Conservation (phyloP, 768 basidiomycete species). For the Obba rivulosa region DNA sequence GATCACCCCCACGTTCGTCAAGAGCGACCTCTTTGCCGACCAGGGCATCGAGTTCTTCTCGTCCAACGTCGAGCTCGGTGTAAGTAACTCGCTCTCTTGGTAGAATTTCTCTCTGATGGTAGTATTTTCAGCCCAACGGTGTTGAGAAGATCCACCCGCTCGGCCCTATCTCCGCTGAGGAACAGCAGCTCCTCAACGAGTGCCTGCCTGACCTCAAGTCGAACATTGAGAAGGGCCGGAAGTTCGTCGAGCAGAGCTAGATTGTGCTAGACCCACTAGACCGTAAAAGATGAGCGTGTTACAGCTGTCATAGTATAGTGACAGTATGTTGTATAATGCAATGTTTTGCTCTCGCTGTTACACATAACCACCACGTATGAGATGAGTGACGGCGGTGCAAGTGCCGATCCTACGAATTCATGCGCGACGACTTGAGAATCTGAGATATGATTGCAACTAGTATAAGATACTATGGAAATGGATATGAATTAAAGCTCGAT, state of each 20-base stretch:
- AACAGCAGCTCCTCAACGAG: conserved; percentile 81
- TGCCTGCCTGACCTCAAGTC: conserved; percentile 91
- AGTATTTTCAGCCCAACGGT: conserved; percentile 57
- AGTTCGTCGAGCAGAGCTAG: conserved; percentile 49
- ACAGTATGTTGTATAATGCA: neutral
- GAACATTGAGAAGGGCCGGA: conserved; percentile 95
- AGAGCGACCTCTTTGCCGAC: conserved; percentile 78
- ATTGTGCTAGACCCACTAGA: neutral
- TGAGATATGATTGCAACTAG: too few species aligned
- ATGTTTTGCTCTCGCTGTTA: neutral
- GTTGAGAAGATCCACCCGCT: conserved; percentile 89
- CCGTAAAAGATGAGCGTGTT: too few species aligned
- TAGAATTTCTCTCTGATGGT: conserved; percentile 2
- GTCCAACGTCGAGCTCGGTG: conserved; percentile 89
- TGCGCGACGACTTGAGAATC: too few species aligned
- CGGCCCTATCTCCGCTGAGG: conserved; percentile 72
- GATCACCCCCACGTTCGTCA: conserved; percentile 80
- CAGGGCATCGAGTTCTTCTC: conserved; percentile 95
- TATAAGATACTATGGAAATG: too few species aligned
- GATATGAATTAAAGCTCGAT: too few species aligned
- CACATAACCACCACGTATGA: too few species aligned
- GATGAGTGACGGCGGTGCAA: too few species aligned
- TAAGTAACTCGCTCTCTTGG: conserved; percentile 33
- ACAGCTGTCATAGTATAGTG: too few species aligned
- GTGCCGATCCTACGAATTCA: too few species aligned